These are phyloP conservation scores for Ophiocordyceps robertsii DNA, from an alignment of 2,329 filamentous ascomycete genomes.

Conservation along the genomic window DNA sequence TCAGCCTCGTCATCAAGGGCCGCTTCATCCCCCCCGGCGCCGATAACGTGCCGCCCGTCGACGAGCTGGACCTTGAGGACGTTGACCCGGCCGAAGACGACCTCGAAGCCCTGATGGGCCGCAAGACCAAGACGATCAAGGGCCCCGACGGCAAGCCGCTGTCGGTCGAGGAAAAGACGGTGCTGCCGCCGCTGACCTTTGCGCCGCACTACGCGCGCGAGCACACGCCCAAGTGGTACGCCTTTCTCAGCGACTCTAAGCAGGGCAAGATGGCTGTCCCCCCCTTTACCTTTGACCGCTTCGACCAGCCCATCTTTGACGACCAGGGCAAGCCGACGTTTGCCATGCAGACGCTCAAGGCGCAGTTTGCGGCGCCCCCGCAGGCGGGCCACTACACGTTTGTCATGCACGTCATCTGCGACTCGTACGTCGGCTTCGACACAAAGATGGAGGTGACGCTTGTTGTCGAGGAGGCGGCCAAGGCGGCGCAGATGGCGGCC, in stretches of 20 bases:
- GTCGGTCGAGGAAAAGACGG: constrained; percentile 44
- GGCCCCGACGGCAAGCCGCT: constrained; percentile 43
- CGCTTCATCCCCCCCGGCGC: constrained; percentile 84
- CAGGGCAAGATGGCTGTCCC: constrained; percentile 94
- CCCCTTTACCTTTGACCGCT: constrained; percentile 86
- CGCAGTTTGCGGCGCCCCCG: constrained; percentile 89
- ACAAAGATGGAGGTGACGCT: constrained; percentile 83
- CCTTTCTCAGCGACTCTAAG: constrained; percentile 89
- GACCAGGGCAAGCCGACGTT: constrained; percentile 77
- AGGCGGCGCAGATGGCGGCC: constrained; percentile 64
- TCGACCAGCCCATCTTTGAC: constrained; percentile 79
- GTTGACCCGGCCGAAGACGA: constrained; percentile 89
- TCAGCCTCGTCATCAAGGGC: constrained; percentile 89
- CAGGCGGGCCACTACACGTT: constrained; percentile 90
- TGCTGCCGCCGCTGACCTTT: constrained; percentile 74
- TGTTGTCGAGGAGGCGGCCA: constrained; percentile 76
- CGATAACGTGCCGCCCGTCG: constrained; percentile 57
- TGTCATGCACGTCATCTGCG: constrained; percentile 83
- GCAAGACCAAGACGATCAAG: constrained; percentile 56
- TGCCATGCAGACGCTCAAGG: constrained; percentile 90
- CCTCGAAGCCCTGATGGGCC: constrained; percentile 69
- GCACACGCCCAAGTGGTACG: constrained; percentile 81
- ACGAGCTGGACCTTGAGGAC: constrained; percentile 74
- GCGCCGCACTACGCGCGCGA: constrained; percentile 86
- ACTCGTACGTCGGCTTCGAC: constrained; percentile 91